Base-by-base conservation (phyloP, 306 rosid genomes). In the Corylus avellana region DNA sequence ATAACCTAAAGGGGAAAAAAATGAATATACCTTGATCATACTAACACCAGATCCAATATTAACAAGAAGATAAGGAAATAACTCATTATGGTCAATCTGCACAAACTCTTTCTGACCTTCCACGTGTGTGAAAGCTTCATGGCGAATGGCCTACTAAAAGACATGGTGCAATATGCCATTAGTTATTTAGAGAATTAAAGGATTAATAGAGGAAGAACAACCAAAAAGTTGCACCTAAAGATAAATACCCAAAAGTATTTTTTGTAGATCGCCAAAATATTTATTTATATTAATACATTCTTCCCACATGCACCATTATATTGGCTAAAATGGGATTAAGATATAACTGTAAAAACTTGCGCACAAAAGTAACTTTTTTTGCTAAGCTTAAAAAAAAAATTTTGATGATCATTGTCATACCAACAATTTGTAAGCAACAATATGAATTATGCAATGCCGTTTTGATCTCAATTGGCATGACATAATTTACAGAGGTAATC, bases 71-170 rank as follows among this genome's bases (percentile, higher is more conserved):
- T 88, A 96, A 20, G 99, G 99, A 83, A 86, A 96, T 84, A 96
- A 35, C 16, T 96, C 98, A 77, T 90, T 96, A 5, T 86, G 97
- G 75, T 96, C 99, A 81, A 96, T 94, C 86, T 96, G 99, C 85
- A 93, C 91, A 72, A 96, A 96, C 85, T 93, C 93, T 87, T 93
- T 96, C 73, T 85, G 89, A 80, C 99, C 97, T 81, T 96, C 99
- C 96, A 83, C 90, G 80, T 96, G 99, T n/a, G 99, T 96, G 89
- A 93, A 96, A 82, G 99, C 98, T 91, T 96, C 99, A 83, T 96
- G 99, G 51, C 99, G 97, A 80, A 96, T 96, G 66, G 99, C 99
- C 99, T 96, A 96, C 91, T 89, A 95, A 85, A 85, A 68, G 77
- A 79, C 78, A 91, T 57, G 85, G 86, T 80, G 79, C 75, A 88